Conservation (phyloP, 2,329 filamentous ascomycete species). For the Chalaropsis ovoidea region DNA sequence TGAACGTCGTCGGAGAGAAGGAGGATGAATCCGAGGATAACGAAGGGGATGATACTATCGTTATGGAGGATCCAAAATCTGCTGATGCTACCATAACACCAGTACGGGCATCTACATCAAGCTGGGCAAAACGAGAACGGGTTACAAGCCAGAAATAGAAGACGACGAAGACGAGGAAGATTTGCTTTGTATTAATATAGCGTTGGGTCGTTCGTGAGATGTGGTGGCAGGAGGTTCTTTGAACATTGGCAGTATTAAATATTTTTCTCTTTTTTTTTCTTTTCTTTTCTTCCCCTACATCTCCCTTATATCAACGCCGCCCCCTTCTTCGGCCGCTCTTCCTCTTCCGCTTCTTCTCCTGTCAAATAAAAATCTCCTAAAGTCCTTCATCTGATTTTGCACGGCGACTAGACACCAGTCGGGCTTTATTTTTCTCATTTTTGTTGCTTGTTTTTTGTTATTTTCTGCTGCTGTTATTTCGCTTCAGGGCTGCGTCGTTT, state of each 20-base stretch:
- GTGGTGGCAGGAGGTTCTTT: not conserved
- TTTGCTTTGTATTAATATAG: not conserved
- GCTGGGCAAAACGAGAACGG: constrained; percentile 3
- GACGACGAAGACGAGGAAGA: not conserved
- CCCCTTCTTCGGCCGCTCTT: constrained; percentile 13
- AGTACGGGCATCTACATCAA: not conserved
- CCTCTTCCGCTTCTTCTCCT: constrained; percentile 16
- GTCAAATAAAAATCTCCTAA: constrained; percentile 15
- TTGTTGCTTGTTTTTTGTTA: no score
- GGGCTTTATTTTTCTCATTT: constrained; percentile 19
- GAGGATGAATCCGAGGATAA: not conserved
- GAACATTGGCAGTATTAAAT: not conserved
- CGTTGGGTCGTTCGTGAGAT: not conserved
- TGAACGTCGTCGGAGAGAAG: no score
- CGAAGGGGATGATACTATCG: not conserved
- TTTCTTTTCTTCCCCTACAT: not conserved
- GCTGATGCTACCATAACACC: not conserved
- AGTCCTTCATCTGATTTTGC: constrained; percentile 28
- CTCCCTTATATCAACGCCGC: not conserved
- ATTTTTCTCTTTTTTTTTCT: not conserved
- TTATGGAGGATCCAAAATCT: not conserved
- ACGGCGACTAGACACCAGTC: constrained; percentile 19
- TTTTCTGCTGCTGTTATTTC: not conserved
- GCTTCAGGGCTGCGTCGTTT: not conserved
- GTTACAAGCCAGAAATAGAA: not conserved